phyloP scores from a whole-genome alignment of 179 eudicot species.

The Drosera spatulata region DNA sequence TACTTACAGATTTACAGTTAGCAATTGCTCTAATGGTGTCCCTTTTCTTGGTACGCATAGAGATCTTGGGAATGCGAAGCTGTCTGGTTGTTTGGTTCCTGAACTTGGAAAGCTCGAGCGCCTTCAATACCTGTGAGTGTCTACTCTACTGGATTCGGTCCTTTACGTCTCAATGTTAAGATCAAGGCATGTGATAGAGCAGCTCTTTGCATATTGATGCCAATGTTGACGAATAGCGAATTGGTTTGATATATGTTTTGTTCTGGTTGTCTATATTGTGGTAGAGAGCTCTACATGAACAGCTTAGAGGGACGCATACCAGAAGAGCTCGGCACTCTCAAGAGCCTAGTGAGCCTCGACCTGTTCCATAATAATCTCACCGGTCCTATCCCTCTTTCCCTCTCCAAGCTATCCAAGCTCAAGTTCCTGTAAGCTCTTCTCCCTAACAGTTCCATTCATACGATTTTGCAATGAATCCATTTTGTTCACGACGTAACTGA shows the following conservation, averaged over 20 bases:
- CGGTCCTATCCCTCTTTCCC: conserved; percentile 49
- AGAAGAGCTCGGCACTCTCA: conserved; percentile 46
- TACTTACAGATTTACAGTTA: no score
- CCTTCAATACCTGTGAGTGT: conserved; percentile 72
- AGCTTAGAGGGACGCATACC: conserved; percentile 56
- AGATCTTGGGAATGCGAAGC: conserved; percentile 84
- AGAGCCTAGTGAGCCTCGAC: conserved; percentile 64
- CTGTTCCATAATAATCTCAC: conserved; percentile 61
- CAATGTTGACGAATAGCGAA: background rate
- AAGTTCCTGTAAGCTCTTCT: conserved; percentile 45
- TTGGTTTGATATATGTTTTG: no score
- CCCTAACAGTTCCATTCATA: background rate
- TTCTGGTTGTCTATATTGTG: background rate
- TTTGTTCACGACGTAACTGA: background rate
- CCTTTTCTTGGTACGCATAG: conserved; percentile 17
- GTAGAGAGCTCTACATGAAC: conserved; percentile 65
- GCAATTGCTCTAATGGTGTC: no score
- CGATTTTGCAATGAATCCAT: background rate
- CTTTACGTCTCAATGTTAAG: background rate
- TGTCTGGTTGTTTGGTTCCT: conserved; percentile 73
- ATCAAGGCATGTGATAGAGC: no score
- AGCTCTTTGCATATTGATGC: background rate
- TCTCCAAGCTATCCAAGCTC: conserved; percentile 48
- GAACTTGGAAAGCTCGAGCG: conserved; percentile 65
- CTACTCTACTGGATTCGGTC: no score